Evolutionary conservation across 257 asterid genomes (phyloP).

Genomic region (Ilex asprella): DNA sequence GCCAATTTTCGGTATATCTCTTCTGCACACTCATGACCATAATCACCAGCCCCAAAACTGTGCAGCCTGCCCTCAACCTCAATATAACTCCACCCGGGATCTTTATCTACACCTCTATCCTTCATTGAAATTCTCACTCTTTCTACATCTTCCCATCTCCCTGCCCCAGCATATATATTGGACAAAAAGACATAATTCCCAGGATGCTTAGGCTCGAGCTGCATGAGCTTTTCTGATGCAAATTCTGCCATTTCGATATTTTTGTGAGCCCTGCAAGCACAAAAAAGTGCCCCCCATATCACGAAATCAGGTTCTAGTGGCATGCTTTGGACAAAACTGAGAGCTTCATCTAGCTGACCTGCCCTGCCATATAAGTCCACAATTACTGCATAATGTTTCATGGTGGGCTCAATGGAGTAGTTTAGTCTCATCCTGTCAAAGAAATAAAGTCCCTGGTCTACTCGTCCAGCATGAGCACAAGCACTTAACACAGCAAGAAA

Average conservation of each 20-base stretch:
- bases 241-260: constrained; percentile 32
- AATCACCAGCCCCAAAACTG: constrained; percentile 35
- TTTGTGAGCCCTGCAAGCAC: constrained; percentile 39
- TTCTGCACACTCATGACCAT: constrained; percentile 17
- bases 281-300: constrained; percentile 39
- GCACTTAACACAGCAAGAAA: constrained; percentile 34
- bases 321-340: constrained; percentile 28
- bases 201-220: constrained; percentile 35
- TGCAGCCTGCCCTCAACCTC: constrained; percentile 31
- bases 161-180: constrained; percentile 27
- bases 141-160: constrained; percentile 40
- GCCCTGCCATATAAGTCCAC: constrained; percentile 38
- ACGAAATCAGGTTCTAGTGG: constrained; percentile 30
- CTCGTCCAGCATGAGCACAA: constrained; percentile 35
- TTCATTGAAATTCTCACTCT: constrained; percentile 34
- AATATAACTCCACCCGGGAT: constrained; percentile 44
- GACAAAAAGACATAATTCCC: constrained; percentile 36
- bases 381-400: constrained; percentile 35
- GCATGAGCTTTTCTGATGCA: constrained; percentile 26
- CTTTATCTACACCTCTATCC: constrained; percentile 23
- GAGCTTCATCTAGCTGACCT: constrained; percentile 31
- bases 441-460: constrained; percentile 30
- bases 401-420: constrained; percentile 23
- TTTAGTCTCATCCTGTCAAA: constrained; percentile 29
- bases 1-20: constrained; percentile 30